A percentile compares a stretch with the other conserved stretches of the same genome.
phyloP scores from a whole-genome alignment of 805 yeast genomes.

The Sugiyamaella mastotermitis region DNA sequence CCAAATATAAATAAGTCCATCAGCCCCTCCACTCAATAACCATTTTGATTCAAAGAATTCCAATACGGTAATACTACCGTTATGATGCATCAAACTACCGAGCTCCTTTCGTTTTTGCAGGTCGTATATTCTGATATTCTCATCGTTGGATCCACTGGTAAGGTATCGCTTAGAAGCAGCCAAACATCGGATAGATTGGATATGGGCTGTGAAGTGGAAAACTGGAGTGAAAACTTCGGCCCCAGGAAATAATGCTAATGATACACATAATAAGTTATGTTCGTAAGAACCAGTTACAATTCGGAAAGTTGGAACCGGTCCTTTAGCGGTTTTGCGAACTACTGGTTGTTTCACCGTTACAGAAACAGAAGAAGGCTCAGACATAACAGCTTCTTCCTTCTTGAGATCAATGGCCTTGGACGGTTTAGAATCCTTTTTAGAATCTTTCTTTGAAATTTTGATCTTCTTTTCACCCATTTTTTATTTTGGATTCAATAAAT shows the following conservation, averaged over 20 bases:
- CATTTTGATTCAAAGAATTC: conserved; percentile 60
- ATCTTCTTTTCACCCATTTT: no score
- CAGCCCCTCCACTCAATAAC: conserved; percentile 87
- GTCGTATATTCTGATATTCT: conserved; percentile 90
- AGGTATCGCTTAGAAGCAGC: conserved; percentile 79
- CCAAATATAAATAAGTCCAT: conserved; percentile 88
- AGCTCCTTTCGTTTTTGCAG: conserved; percentile 88
- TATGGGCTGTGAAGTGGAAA: conserved; percentile 93
- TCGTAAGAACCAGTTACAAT: conserved; percentile 94
- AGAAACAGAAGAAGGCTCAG: no score
- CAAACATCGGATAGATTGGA: conserved; percentile 78
- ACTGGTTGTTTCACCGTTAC: no score
- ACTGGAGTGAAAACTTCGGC: conserved; percentile 72
- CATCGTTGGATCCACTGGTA: conserved; percentile 94
- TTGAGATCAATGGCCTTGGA: no score
- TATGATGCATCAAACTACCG: conserved; percentile 83
- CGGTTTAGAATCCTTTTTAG: no score
- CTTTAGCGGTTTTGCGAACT: no score
- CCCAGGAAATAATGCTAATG: conserved; percentile 49
- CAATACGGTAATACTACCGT: conserved; percentile 78
- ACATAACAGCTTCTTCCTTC: no score
- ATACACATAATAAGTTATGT: conserved; percentile 81
- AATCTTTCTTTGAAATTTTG: no score
- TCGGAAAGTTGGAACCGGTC: conserved; percentile 43
- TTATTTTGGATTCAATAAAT: no score